These are phyloP conservation scores for Microcyclospora tardicrescens DNA, from an alignment of 2,329 filamentous ascomycete genomes.

Conservation along the genomic window DNA sequence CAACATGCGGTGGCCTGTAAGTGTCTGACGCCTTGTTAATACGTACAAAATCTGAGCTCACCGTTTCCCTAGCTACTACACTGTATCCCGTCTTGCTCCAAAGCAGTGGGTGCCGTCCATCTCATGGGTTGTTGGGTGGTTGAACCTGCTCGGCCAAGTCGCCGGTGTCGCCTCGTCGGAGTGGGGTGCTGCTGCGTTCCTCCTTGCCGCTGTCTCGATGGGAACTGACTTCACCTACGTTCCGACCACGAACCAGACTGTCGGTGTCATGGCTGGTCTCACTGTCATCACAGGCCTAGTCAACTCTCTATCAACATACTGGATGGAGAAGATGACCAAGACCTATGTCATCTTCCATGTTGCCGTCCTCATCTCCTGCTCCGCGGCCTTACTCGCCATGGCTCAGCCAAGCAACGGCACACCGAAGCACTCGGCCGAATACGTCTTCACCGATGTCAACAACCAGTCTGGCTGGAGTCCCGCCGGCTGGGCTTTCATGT, in stretches of 20 bases:
- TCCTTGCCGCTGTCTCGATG: slow-evolving; percentile 44
- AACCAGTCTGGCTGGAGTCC: slow-evolving; percentile 42
- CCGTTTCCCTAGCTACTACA: slow-evolving; percentile 33
- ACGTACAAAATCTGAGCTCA: background rate
- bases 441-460: slow-evolving; percentile 44
- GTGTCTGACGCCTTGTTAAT: background rate
- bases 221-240: slow-evolving; percentile 16
- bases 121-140: slow-evolving; percentile 34
- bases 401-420: slow-evolving; percentile 23
- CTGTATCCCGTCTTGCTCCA: slow-evolving; percentile 42
- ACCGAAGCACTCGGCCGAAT: slow-evolving; percentile 39
- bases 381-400: slow-evolving; percentile 39
- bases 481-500: slow-evolving; percentile 44
- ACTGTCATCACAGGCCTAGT: slow-evolving; percentile 40
- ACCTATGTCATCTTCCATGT: slow-evolving; percentile 47
- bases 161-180: slow-evolving; percentile 44
- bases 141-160: slow-evolving; percentile 36
- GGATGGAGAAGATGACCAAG: slow-evolving; percentile 47
- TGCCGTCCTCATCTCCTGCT: slow-evolving; percentile 38
- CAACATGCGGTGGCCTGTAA: slow-evolving; percentile 39
- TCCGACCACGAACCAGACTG: slow-evolving; percentile 34
- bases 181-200: slow-evolving; percentile 44
- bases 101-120: slow-evolving; percentile 35
- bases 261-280: slow-evolving; percentile 44
- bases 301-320: slow-evolving; percentile 44